Conservation (phyloP, 1,139 yeast species). For the Yamadazyma buinensis region DNA sequence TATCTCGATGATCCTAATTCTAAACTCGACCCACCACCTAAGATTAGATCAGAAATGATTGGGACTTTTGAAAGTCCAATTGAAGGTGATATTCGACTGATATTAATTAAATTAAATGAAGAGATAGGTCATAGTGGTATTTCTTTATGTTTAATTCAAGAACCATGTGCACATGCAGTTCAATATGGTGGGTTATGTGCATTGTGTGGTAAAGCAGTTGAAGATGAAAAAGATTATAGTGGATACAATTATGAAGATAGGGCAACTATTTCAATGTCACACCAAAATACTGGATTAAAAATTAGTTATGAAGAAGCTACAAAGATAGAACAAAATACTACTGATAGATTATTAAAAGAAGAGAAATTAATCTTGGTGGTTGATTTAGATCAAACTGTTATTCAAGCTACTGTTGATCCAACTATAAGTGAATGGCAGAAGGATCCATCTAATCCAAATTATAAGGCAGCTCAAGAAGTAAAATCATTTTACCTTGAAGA, state of each 20-base stretch:
- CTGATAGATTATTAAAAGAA: conserved; percentile 57
- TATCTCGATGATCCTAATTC: conserved; percentile 57
- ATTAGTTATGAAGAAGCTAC: conserved; percentile 86
- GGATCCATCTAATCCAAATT: conserved; percentile 82
- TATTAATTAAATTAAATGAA: conserved; percentile 56
- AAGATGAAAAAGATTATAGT: conserved; percentile 73
- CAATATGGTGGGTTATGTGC: conserved; percentile 97
- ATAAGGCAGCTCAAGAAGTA: conserved; percentile 80
- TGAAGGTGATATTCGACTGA: conserved; percentile 58
- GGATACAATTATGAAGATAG: conserved; percentile 72
- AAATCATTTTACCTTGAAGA: conserved; percentile 74
- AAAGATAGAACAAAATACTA: conserved; percentile 68
- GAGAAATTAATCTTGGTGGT: conserved; percentile 84
- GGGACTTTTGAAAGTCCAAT: conserved; percentile 82
- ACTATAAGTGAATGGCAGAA: conserved; percentile 96
- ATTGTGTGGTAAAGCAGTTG: conserved; percentile 82
- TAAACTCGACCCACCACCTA: conserved; percentile 39
- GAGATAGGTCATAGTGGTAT: conserved; percentile 51
- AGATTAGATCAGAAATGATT: conserved; percentile 53
- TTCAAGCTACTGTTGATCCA: conserved; percentile 97
- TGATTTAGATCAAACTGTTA: conserved; percentile 95
- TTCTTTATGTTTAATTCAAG: conserved; percentile 55
- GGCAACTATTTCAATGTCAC: conserved; percentile 87
- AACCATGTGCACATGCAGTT: conserved; percentile 92
- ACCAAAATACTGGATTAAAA: conserved; percentile 81